A percentile compares a stretch with the other conserved stretches of the same genome.
phyloP scores from a whole-genome alignment of 768 basidiomycete genomes.

The Amanita fuliginea region DNA sequence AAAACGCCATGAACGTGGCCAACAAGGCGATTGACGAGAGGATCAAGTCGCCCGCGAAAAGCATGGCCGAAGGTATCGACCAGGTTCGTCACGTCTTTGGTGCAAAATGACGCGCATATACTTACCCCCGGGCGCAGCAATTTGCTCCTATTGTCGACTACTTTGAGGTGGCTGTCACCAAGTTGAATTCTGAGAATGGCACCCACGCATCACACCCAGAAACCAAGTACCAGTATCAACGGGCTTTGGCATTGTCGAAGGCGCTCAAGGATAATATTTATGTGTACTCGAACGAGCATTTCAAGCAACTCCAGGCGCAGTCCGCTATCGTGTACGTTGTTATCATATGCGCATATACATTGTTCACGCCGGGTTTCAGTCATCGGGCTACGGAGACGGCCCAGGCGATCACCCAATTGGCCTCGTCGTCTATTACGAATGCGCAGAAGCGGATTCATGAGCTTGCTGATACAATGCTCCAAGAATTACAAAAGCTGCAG shows the following conservation, averaged over 20 bases:
- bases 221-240: conserved; percentile 69
- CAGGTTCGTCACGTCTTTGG: conserved; percentile 37
- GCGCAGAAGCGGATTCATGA: conserved; percentile 47
- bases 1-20: conserved; percentile 35
- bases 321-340: conserved; percentile 47
- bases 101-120: conserved; percentile 9
- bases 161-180: conserved; percentile 45
- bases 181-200: conserved; percentile 35
- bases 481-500: conserved; percentile 58
- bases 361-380: conserved; percentile 21
- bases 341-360: not conserved
- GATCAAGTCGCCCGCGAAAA: conserved; percentile 51
- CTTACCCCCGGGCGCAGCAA: conserved; percentile 27
- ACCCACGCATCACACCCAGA: conserved; percentile 35
- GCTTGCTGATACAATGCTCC: conserved; percentile 56
- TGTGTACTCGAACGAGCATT: conserved; percentile 58
- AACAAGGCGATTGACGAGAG: conserved; percentile 57
- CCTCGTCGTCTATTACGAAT: conserved; percentile 41
- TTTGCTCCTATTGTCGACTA: conserved; percentile 71
- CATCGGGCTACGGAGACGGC: conserved; percentile 65
- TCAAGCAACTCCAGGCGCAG: conserved; percentile 60
- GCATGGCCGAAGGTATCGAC: conserved; percentile 59
- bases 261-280: conserved; percentile 52
- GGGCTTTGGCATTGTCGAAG: conserved; percentile 54
- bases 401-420: conserved; percentile 45